These are phyloP conservation scores for Butyriboletus loyo DNA, from an alignment of 768 basidiomycete genomes.

Conservation along the genomic window DNA sequence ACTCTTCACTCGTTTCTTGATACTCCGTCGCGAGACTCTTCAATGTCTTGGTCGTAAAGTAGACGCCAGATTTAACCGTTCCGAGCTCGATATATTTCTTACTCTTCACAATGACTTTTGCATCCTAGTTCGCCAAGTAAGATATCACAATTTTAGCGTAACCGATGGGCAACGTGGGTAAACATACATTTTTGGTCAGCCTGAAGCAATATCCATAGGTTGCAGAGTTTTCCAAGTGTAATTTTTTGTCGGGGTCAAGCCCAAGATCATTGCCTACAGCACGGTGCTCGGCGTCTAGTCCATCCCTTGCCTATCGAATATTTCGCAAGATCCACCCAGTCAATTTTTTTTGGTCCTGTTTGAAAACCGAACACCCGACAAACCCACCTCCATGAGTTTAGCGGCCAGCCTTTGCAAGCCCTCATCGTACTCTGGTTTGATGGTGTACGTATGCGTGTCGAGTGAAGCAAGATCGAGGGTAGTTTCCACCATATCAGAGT, in stretches of 20 bases:
- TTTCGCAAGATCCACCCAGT: not conserved
- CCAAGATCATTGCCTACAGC: conserved; percentile 65
- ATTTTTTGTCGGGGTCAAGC: conserved; percentile 88
- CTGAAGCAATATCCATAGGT: conserved; percentile 92
- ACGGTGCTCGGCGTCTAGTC: conserved; percentile 78
- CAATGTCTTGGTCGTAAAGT: conserved; percentile 79
- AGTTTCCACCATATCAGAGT: conserved; percentile 91
- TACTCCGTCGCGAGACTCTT: conserved; percentile 73
- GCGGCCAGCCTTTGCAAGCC: conserved; percentile 65
- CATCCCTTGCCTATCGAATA: conserved; percentile 56
- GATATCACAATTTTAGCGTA: not conserved
- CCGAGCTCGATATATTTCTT: conserved; percentile 80
- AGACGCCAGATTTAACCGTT: conserved; percentile 81
- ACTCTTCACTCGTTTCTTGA: conserved; percentile 61
- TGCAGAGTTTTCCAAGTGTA: conserved; percentile 90
- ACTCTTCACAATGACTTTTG: conserved; percentile 58
- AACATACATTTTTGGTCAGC: conserved; percentile 81
- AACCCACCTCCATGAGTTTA: conserved; percentile 54
- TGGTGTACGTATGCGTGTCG: conserved; percentile 82
- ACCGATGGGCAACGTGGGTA: not conserved
- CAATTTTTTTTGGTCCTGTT: not conserved
- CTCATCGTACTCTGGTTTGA: conserved; percentile 89
- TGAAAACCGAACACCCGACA: not conserved
- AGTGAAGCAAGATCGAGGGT: conserved; percentile 90
- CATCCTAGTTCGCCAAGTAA: conserved; percentile 55